A percentile compares a stretch with the other conserved stretches of the same genome.
Conservation (phyloP, 257 asterid species). For the Leptodermis oblonga region DNA sequence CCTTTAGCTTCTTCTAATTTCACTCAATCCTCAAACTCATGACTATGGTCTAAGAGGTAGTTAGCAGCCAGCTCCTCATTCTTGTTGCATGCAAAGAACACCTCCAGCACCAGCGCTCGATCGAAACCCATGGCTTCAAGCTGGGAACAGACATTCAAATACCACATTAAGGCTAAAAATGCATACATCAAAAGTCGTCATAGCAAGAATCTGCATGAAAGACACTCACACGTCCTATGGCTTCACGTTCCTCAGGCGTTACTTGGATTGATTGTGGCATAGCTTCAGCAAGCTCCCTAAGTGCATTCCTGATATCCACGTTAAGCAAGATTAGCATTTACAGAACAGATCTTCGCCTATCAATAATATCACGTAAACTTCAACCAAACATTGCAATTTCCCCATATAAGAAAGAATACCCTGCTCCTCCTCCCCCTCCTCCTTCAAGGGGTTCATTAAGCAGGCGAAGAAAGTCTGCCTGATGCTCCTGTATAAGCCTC, state of each 20-base stretch:
- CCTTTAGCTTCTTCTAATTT: constrained; percentile 18
- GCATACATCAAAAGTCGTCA: too few species aligned
- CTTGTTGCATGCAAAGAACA: constrained; percentile 89
- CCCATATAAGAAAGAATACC: constrained; percentile 30
- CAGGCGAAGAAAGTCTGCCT: constrained; percentile 81
- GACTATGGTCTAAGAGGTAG: constrained; percentile 78
- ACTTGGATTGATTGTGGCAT: constrained; percentile 82
- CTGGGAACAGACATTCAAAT: constrained; percentile 40
- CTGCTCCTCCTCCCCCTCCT: constrained; percentile 80
- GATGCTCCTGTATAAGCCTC: constrained; percentile 83
- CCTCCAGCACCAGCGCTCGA: constrained; percentile 76
- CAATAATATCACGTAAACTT: constrained; percentile 1
- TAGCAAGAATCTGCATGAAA: constrained; percentile 55
- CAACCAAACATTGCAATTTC: not conserved
- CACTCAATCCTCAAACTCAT: constrained; percentile 71
- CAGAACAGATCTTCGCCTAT: not conserved
- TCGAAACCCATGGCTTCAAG: constrained; percentile 93
- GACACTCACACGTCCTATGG: constrained; percentile 73
- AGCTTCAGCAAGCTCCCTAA: constrained; percentile 69
- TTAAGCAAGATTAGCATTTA: constrained; percentile 6
- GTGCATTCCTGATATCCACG: constrained; percentile 34
- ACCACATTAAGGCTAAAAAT: not conserved
- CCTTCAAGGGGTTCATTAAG: constrained; percentile 91
- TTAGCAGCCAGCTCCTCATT: constrained; percentile 92
- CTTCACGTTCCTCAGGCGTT: constrained; percentile 87